Evolutionary conservation across 1,284 basidiomycete genomes (phyloP), one percentile per base, ranked within the genome.

Genomic region (Gastroboletus turbinatus): DNA sequence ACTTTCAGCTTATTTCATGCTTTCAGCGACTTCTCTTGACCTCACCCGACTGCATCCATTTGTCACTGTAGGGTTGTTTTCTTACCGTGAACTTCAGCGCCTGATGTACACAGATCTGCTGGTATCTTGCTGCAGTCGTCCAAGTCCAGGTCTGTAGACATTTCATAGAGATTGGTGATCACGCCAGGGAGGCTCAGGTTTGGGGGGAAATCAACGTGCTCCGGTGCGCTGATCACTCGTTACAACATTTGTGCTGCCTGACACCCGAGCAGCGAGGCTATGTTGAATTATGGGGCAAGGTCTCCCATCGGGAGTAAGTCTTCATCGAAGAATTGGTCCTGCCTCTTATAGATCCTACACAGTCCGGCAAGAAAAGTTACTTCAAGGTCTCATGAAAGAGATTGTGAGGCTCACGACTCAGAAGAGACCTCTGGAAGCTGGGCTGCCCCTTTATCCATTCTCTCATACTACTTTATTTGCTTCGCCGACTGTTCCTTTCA

Each of bases 131-230:
- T 6, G 90, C 90, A 25, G 89, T 89, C 5, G 88, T 92, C 10
- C 86, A 90, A 66, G 83, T 92, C 40, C 90, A 92, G 63, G 76
- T 90, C 42, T 92, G 90, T 78, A 91, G 90, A 65, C 85, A 89
- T 65, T 88, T 85, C 67, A 92, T 92, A 59, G 88, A 91, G 66
- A 82, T 82, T 38, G 83, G 84, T 17, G 87, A 92, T 68, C 75
- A 76, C 17, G 81, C 81, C 46, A 76, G 82, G 58, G 90, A 92
- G 70, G 82, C 85, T 27, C 83, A 82, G 1, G 83, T 88, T 13
- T 92, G 90, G 90, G 87, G 88, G 1, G 89, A 92, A 70, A 92
- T 92, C 66, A 92, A 92, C 62, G 79, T 88, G 4, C 73, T 92
- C 49, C 80, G 90, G 89, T 87, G 64, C 49, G 76, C 62, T 44